Percentiles rank a stretch among this genome's conserved stretches.
Conservation (phyloP, 2,329 filamentous ascomycete genomes). For the Ophiosphaerella narmari region DNA sequence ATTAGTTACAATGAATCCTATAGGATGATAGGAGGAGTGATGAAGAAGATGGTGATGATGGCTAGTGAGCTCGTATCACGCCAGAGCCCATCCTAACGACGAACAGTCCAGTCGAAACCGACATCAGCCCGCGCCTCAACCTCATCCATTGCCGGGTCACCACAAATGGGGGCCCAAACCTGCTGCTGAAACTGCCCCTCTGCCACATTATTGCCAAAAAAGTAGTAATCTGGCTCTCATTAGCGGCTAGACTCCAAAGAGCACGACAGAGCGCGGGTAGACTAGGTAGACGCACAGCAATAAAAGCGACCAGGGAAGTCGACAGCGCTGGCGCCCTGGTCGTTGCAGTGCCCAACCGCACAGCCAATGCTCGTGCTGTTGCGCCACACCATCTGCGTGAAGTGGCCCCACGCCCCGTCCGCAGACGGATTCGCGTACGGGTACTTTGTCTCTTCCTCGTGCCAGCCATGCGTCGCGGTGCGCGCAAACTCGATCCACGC, state of each 20-base stretch:
- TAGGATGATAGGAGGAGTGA: neutral
- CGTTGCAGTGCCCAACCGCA: slow-evolving; percentile 36
- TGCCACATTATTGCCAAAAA: slow-evolving; percentile 39
- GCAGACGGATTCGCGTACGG: slow-evolving; percentile 39
- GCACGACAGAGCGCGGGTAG: neutral
- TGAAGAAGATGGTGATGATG: neutral
- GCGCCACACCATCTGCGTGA: slow-evolving; percentile 48
- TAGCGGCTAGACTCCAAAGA: slow-evolving; percentile 1
- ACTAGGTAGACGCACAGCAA: slow-evolving; percentile 36
- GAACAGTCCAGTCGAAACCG: slow-evolving; percentile 22
- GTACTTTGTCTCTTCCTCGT: slow-evolving; percentile 43
- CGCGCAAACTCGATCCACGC: slow-evolving; percentile 38
- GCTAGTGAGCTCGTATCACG: too few relatives aligned
- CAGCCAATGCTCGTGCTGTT: slow-evolving; percentile 43
- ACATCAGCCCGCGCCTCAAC: slow-evolving; percentile 17
- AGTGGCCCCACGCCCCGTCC: slow-evolving; percentile 40
- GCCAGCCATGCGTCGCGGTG: slow-evolving; percentile 39
- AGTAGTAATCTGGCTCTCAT: slow-evolving; percentile 36
- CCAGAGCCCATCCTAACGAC: neutral
- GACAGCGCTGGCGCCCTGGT: slow-evolving; percentile 18
- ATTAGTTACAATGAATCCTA: too few relatives aligned
- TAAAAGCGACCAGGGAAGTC: slow-evolving; percentile 39
- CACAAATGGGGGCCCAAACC: slow-evolving; percentile 39
- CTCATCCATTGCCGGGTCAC: slow-evolving; percentile 24
- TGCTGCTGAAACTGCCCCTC: slow-evolving; percentile 34